These are phyloP conservation scores for Suillus placidus DNA, from an alignment of 768 basidiomycete genomes.

Conservation along the genomic window DNA sequence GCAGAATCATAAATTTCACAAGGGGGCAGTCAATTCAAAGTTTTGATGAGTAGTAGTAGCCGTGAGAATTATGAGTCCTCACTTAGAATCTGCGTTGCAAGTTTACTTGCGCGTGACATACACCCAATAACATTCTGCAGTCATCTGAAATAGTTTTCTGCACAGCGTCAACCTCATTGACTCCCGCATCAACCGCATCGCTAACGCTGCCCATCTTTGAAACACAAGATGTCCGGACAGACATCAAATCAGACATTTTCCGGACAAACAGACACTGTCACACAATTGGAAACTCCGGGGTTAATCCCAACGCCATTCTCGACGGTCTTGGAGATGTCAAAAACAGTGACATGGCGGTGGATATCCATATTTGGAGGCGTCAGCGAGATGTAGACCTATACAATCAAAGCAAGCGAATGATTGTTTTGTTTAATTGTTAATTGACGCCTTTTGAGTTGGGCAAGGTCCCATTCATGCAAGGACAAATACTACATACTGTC, in stretches of 20 bases:
- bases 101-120: too few species aligned
- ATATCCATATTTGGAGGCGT: conserved; percentile 51
- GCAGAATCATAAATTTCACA: conserved; percentile 55
- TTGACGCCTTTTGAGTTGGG: neutral
- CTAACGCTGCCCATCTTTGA: too few species aligned
- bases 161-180: too few species aligned
- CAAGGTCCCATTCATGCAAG: conserved; percentile 4
- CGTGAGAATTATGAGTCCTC: conserved; percentile 16
- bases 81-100: too few species aligned
- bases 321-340: conserved; percentile 44
- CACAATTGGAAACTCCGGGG: too few species aligned
- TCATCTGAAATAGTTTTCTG: too few species aligned
- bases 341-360: conserved; percentile 50
- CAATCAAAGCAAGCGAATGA: conserved; percentile 12
- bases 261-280: too few species aligned
- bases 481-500: conserved; percentile 33
- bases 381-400: conserved; percentile 54
- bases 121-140: too few species aligned
- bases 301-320: conserved; percentile 50
- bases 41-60: neutral
- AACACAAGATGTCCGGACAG: too few species aligned
- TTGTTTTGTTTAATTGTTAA: conserved; percentile 19
- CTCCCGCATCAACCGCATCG: too few species aligned
- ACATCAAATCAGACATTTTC: too few species aligned
- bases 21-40: neutral